Evolutionary conservation across 768 basidiomycete genomes (phyloP).

Genomic region (Mycena capillaripes): DNA sequence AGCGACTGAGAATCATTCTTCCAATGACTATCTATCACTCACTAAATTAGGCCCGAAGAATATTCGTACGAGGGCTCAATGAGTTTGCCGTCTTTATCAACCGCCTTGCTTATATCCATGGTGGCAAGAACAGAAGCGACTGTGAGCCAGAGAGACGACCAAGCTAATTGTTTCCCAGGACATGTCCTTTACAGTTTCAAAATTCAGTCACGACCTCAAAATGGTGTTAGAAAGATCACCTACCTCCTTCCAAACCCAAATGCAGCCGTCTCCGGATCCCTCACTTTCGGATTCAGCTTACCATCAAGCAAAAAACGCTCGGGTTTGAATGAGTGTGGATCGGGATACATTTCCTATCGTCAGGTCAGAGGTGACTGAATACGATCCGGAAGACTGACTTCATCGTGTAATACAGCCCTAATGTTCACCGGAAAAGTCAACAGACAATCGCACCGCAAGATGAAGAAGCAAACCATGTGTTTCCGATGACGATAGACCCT

Average conservation of each 20-base stretch:
- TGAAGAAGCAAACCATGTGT: conserved; percentile 41
- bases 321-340: conserved; percentile 48
- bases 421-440: background rate
- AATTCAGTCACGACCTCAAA: too few species aligned
- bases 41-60: conserved; percentile 6
- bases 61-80: conserved; percentile 45
- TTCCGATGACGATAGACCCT: conserved; percentile 44
- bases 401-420: conserved; percentile 30
- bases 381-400: conserved; percentile 23
- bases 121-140: conserved; percentile 12
- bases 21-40: background rate
- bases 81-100: background rate
- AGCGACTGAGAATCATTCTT: too few species aligned
- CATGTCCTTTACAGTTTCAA: too few species aligned
- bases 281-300: too few species aligned
- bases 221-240: too few species aligned
- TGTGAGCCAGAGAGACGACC: conserved; percentile 10
- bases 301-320: conserved; percentile 42
- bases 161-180: conserved; percentile 26
- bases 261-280: too few species aligned
- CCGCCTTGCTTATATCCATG: conserved; percentile 19
- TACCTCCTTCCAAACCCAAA: too few species aligned
- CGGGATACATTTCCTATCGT: conserved; percentile 38
- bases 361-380: conserved; percentile 33
- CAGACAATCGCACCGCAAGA: too few species aligned